Evolutionary conservation across 306 rosid species (phyloP).

Genomic region (Cicer chorassanicum): DNA sequence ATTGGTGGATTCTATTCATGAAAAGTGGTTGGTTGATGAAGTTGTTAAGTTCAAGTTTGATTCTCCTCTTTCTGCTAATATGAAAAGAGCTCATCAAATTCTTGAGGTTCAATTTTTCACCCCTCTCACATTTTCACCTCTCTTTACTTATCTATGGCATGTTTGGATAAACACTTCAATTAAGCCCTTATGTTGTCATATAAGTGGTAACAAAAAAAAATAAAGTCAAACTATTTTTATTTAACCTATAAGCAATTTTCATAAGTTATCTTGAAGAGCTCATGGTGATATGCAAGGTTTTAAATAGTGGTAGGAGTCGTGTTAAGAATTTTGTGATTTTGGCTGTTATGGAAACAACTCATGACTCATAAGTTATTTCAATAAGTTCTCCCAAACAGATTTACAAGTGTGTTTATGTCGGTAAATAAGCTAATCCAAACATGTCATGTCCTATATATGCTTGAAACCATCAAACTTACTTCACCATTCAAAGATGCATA

Average conservation of each 20-base stretch:
- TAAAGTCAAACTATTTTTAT: too few relatives aligned
- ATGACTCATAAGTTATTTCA: neutral
- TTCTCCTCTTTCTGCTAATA: conserved; percentile 72
- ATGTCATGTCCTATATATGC: neutral
- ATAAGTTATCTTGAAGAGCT: too few relatives aligned
- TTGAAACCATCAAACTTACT: neutral
- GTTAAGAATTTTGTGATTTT: too few relatives aligned
- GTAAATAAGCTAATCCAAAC: too few relatives aligned
- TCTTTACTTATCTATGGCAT: neutral
- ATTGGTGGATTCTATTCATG: conserved; percentile 68
- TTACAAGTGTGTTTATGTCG: too few relatives aligned
- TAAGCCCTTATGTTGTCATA: too few relatives aligned
- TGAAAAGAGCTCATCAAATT: conserved; percentile 74
- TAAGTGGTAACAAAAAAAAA: too few relatives aligned
- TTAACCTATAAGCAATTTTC: too few relatives aligned
- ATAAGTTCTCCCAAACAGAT: neutral
- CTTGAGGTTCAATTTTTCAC: conserved; percentile 64
- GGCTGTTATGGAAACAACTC: neutral
- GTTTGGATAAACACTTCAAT: too few relatives aligned
- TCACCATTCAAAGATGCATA: neutral
- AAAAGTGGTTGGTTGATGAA: conserved; percentile 76
- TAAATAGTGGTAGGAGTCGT: too few relatives aligned
- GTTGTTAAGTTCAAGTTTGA: conserved; percentile 86
- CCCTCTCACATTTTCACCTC: neutral
- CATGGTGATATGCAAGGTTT: too few relatives aligned